phyloP scores from a whole-genome alignment of 495 filamentous ascomycete genomes.

The Saxophila tyrrhenica region DNA sequence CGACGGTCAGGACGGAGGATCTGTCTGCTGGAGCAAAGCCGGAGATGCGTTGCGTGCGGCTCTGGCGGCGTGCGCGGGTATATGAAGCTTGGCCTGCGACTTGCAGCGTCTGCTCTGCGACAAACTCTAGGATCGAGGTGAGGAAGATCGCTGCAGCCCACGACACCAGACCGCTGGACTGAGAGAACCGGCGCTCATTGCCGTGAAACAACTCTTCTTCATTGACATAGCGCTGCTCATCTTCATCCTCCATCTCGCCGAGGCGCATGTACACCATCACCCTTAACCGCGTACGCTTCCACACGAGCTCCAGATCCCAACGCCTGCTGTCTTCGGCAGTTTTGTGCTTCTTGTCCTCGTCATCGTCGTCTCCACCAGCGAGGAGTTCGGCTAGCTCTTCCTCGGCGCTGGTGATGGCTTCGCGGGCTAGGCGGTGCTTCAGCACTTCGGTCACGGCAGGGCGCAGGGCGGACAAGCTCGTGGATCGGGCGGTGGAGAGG shows the following conservation, averaged over 20 bases:
- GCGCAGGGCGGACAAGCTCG: constrained; percentile 63
- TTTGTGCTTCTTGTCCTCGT: constrained; percentile 44
- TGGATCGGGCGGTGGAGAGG: constrained; percentile 67
- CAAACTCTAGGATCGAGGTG: constrained; percentile 84
- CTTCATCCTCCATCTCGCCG: constrained; percentile 95
- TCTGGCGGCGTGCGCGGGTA: constrained; percentile 41
- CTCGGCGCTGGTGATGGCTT: constrained; percentile 78
- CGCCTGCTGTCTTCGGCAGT: constrained; percentile 42
- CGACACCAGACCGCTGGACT: constrained; percentile 55
- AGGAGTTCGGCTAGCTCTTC: constrained; percentile 84
- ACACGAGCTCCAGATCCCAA: constrained; percentile 79
- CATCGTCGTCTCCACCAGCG: constrained; percentile 62
- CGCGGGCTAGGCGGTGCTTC: constrained; percentile 75
- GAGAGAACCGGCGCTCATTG: constrained; percentile 42
- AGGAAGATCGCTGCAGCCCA: constrained; percentile 92
- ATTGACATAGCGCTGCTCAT: constrained; percentile 76
- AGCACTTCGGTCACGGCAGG: constrained; percentile 79
- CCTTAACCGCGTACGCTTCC: constrained; percentile 81
- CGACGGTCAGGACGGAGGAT: constrained; percentile 47
- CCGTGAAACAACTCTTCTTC: constrained; percentile 53
- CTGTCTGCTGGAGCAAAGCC: constrained; percentile 29
- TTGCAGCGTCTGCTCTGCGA: constrained; percentile 81
- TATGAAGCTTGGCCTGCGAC: constrained; percentile 84
- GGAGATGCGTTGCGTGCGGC: constrained; percentile 16
- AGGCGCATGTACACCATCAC: constrained; percentile 98